phyloP scores from a whole-genome alignment of 225 moss, liverwort and hornwort species.

The Antitrichia curtipendula region DNA sequence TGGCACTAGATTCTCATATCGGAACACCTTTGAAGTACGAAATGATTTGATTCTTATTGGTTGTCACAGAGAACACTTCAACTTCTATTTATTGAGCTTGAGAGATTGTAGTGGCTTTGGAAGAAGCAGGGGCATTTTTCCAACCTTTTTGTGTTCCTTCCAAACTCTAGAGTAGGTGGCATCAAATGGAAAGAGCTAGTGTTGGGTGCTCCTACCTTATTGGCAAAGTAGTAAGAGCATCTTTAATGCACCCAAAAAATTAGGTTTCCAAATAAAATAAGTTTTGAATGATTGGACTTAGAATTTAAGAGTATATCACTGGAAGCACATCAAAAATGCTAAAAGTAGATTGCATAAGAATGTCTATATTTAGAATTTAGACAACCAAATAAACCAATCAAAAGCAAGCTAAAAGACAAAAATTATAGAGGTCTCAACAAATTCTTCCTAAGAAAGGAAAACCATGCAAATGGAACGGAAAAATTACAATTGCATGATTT shows the following conservation, averaged over 20 bases:
- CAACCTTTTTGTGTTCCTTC: neutral
- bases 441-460: neutral
- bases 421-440: neutral
- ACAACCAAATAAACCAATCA: fast-evolving
- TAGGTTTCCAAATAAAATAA: neutral
- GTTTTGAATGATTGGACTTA: neutral
- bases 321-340: neutral
- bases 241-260: neutral
- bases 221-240: fast-evolving
- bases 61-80: neutral
- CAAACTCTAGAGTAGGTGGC: neutral
- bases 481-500: neutral
- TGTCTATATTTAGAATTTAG: neutral
- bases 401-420: no score
- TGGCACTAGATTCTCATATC: neutral
- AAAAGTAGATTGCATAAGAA: neutral
- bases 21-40: neutral
- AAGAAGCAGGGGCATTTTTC: neutral
- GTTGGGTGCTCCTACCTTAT: fast-evolving
- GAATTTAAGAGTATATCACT: neutral
- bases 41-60: neutral
- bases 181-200: neutral
- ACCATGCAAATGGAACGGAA: fast-evolving
- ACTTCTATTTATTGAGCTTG: neutral
- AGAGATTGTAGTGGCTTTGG: neutral